Percentiles rank a stretch among this genome's conserved stretches.
These are phyloP conservation scores for Sporothrix curviconia DNA, from an alignment of 2,329 filamentous ascomycete genomes.

Conservation along the genomic window DNA sequence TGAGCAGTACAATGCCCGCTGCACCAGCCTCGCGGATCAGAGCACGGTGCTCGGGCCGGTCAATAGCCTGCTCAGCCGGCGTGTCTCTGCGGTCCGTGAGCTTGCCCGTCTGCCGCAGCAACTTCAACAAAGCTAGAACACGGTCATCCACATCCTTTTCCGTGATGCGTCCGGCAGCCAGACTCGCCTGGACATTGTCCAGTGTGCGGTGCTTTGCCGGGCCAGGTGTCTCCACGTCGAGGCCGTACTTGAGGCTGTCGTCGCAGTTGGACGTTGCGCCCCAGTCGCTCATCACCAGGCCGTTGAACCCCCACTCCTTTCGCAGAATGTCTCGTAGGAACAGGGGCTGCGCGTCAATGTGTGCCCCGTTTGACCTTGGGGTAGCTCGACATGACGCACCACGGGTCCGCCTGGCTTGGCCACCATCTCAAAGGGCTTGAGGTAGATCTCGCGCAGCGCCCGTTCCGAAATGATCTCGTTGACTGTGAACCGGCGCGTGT, in stretches of 20 bases:
- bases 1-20: conserved; percentile 55
- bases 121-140: background rate
- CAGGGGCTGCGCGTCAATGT: conserved; percentile 9
- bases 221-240: conserved; percentile 27
- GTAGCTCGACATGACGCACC: conserved; percentile 54
- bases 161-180: background rate
- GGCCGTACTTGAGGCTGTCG: conserved; percentile 23
- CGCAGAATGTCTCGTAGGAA: conserved; percentile 11
- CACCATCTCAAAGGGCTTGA: conserved; percentile 57
- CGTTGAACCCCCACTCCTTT: conserved; percentile 9
- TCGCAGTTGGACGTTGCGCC: conserved; percentile 24
- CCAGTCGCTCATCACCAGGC: conserved; percentile 18
- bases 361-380: conserved; percentile 41
- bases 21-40: conserved; percentile 49
- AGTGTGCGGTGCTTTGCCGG: conserved; percentile 17
- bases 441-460: conserved; percentile 56
- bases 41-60: conserved; percentile 21
- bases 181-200: conserved; percentile 16
- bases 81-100: background rate
- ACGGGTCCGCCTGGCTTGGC: conserved; percentile 48
- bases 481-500: conserved; percentile 41
- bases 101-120: conserved; percentile 19
- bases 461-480: conserved; percentile 44
- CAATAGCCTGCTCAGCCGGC: background rate
- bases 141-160: background rate